phyloP scores from a whole-genome alignment of 768 basidiomycete genomes.

The Pholiota microspora region DNA sequence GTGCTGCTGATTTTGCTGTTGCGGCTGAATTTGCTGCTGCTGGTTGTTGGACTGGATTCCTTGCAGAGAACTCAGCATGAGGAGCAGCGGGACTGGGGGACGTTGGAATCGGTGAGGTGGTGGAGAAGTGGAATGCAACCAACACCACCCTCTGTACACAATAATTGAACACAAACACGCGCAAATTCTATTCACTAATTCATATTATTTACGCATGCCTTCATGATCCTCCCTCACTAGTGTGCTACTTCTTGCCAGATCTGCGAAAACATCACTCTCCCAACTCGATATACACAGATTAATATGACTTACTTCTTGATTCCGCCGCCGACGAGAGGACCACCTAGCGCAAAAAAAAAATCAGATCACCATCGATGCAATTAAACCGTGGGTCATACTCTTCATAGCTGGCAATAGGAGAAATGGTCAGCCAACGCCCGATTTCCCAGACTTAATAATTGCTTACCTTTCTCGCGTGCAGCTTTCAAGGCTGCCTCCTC shows the following conservation, averaged over 20 bases:
- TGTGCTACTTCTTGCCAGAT: slow-evolving; percentile 71
- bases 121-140: slow-evolving; percentile 14
- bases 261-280: slow-evolving; percentile 31
- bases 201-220: slow-evolving; percentile 6
- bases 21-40: slow-evolving; percentile 63
- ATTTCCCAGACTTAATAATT: neutral
- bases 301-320: slow-evolving; percentile 80
- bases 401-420: slow-evolving; percentile 44
- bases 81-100: slow-evolving; percentile 20
- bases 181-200: slow-evolving; percentile 30
- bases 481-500: slow-evolving; percentile 73
- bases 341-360: slow-evolving; percentile 43
- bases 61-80: slow-evolving; percentile 75
- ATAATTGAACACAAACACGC: slow-evolving; percentile 34
- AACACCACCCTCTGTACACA: slow-evolving; percentile 8
- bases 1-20: slow-evolving; percentile 57
- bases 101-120: slow-evolving; percentile 16
- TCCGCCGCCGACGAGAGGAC: slow-evolving; percentile 65
- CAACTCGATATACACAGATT: slow-evolving; percentile 1
- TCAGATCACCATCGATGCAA: slow-evolving; percentile 2
- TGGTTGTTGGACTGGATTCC: slow-evolving; percentile 56
- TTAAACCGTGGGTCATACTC: slow-evolving; percentile 30
- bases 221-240: slow-evolving; percentile 1
- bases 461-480: slow-evolving; percentile 69
- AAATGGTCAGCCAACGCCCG: slow-evolving; percentile 7